Evolutionary conservation across 2,329 filamentous ascomycete genomes (phyloP), one percentile per base, ranked within the genome.

Genomic region (Ophiostoma sp.): DNA sequence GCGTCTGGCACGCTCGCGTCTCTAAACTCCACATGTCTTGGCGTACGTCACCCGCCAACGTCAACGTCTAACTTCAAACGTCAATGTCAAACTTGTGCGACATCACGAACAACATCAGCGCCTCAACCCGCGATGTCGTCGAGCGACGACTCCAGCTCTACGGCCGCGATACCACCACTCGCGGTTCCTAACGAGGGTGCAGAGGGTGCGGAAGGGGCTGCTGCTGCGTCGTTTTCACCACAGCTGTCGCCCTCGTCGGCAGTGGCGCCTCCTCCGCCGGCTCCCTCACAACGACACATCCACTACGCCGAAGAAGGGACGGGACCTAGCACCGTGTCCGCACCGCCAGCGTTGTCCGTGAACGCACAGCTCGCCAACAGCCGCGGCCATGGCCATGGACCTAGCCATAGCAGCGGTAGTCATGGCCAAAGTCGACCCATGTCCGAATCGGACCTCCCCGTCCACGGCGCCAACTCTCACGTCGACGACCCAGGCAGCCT

Each of bases 11-110:
- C 15, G 9, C 22, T 25, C 36, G 61, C 36, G 61, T 25, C 31
- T 15, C 70, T 48, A 25, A 59, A 22, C 17, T n/a, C 31, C 64
- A 9, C 55, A 64, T 64, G 72, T 68, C 72, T 71, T 73, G 68
- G 68, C 69, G 25, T 39, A 68, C 68, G 59, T 73, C 72, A 70
- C 68, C 36, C 48, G 25, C 11, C 22, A 11, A 48, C 42, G 42
- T 48, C 42, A 17, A 48, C 33, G 33, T 36, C 4, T 36, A 36
- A 8, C 33, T 3, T 4, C 33, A 36, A 36, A 36, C 33, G 33
- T 36, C 33, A 48, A 19, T 11, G 42, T 57, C 52, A 25, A 55
- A 12, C 19, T 25, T n/a, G 8, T 28, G 12, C 22, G 52, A 36
- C 25, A 39, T 39, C 28, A 9, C 42, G 12, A 63, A 36, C 39